A percentile compares a stretch with the other conserved stretches of the same genome.
These are phyloP conservation scores for Geranium brycei DNA, from an alignment of 345 rosid genomes.

Conservation along the genomic window DNA sequence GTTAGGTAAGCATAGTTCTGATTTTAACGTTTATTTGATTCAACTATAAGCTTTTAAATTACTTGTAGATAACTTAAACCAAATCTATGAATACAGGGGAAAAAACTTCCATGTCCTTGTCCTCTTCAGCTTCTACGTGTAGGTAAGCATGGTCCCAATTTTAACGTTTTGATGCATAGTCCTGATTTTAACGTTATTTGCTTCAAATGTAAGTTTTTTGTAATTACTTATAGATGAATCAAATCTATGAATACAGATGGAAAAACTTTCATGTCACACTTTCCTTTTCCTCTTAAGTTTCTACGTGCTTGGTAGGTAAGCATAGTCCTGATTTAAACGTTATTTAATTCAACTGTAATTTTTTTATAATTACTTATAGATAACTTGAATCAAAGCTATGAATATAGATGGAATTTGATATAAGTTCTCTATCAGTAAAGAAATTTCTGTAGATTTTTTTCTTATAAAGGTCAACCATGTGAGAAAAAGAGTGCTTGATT, in stretches of 20 bases:
- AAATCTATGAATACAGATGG: too few relatives aligned
- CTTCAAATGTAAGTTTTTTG: neutral
- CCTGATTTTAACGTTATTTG: neutral
- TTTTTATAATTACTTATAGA: neutral
- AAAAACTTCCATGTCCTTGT: too few relatives aligned
- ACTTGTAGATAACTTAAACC: neutral
- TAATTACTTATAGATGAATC: neutral
- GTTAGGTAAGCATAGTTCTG: too few relatives aligned
- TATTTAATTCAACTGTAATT: neutral
- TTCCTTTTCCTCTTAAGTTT: too few relatives aligned
- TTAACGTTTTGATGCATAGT: neutral
- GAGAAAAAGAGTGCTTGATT: neutral
- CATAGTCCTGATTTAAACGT: neutral
- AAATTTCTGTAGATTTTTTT: too few relatives aligned
- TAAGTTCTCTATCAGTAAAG: too few relatives aligned
- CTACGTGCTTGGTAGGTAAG: neutral
- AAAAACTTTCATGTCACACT: too few relatives aligned
- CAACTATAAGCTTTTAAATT: neutral
- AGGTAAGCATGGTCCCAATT: too few relatives aligned
- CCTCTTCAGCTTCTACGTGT: neutral
- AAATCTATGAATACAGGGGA: too few relatives aligned
- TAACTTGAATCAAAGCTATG: neutral
- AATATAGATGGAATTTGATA: too few relatives aligned
- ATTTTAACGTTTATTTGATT: neutral
- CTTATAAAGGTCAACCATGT: neutral